Conservation (phyloP, 768 basidiomycete genomes). For the Pisolithus albus region DNA sequence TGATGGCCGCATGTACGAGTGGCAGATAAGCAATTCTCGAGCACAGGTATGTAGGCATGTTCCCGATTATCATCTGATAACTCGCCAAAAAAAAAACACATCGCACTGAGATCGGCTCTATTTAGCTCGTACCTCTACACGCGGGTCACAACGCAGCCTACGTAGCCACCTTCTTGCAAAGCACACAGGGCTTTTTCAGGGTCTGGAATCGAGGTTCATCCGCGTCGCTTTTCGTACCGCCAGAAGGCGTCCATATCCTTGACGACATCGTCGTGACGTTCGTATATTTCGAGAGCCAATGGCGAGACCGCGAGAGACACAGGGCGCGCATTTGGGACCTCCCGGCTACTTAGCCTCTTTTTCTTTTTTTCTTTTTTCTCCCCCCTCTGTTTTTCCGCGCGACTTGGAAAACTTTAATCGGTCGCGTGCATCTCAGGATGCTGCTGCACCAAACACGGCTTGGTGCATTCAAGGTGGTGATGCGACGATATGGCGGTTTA, state of each 20-base stretch:
- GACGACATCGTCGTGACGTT: constrained; percentile 33
- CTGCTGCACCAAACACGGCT: neutral
- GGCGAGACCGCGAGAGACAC: constrained; percentile 19
- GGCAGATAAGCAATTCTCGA: constrained; percentile 19
- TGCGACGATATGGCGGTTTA: neutral
- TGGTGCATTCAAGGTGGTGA: neutral
- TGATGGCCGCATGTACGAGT: constrained; percentile 21
- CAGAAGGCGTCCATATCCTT: constrained; percentile 24
- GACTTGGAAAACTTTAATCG: neutral
- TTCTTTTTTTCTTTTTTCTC: too few relatives aligned
- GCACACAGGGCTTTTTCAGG: constrained; percentile 9
- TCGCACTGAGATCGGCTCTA: neutral
- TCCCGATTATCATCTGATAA: neutral
- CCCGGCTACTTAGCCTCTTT: neutral
- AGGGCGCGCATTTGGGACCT: constrained; percentile 10
- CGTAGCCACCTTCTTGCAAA: constrained; percentile 24
- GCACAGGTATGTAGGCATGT: constrained; percentile 17
- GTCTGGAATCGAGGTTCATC: constrained; percentile 13
- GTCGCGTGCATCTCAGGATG: neutral
- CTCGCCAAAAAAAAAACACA: neutral
- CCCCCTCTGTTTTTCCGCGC: too few relatives aligned
- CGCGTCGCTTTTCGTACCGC: constrained; percentile 21
- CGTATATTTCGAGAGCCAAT: constrained; percentile 27
- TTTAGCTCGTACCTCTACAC: constrained; percentile 22
- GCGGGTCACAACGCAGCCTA: constrained; percentile 5